phyloP scores from a whole-genome alignment of 805 yeast genomes.

The Cyberlindnera euphorbiae region DNA sequence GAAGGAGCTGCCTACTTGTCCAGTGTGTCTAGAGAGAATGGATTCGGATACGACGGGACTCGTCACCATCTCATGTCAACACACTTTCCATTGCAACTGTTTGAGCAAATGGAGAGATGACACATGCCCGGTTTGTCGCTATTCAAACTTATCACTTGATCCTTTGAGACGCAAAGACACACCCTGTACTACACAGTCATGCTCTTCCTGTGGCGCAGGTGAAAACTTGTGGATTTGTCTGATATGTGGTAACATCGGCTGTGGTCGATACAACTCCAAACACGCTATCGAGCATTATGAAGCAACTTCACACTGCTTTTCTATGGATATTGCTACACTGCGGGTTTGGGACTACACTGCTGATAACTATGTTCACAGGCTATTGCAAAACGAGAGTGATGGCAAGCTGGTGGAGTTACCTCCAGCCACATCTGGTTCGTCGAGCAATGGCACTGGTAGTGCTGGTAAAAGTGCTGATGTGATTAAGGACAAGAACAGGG shows the following conservation, averaged over 20 bases:
- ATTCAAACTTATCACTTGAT: conserved; percentile 43
- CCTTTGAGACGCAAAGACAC: conserved; percentile 21
- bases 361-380: conserved; percentile 82
- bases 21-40: conserved; percentile 86
- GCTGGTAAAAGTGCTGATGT: background rate
- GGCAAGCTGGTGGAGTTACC: conserved; percentile 81
- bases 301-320: conserved; percentile 77
- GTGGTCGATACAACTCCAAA: conserved; percentile 80
- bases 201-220: conserved; percentile 53
- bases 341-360: conserved; percentile 95
- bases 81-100: conserved; percentile 88
- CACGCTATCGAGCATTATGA: conserved; percentile 84
- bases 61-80: conserved; percentile 86
- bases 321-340: conserved; percentile 81
- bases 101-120: conserved; percentile 86
- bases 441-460: conserved; percentile 6
- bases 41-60: conserved; percentile 78
- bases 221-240: conserved; percentile 84
- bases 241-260: conserved; percentile 88
- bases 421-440: conserved; percentile 6
- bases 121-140: conserved; percentile 86
- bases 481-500: conserved; percentile 44
- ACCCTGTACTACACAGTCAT: conserved; percentile 1
- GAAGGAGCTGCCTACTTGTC: conserved; percentile 83
- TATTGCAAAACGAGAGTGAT: conserved; percentile 79